Evolutionary conservation across 169 alveolate genomes (phyloP).

Genomic region (Plasmodium yoelii): DNA sequence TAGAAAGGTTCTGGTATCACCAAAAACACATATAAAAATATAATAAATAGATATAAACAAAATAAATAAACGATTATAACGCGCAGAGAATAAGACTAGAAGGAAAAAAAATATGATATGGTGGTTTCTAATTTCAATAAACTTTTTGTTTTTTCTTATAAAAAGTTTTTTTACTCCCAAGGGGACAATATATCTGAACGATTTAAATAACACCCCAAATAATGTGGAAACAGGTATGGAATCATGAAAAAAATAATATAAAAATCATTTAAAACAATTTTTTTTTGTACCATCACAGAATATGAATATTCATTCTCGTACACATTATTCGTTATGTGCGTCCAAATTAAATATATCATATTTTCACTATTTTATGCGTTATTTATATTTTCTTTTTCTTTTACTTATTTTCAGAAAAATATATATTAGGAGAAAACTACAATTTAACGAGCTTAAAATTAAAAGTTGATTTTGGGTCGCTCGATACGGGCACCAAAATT

Average conservation of each 20-base stretch:
- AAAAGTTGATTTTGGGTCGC: conserved; percentile 87
- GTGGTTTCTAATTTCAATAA: conserved; percentile 74
- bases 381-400: neutral
- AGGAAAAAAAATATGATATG: conserved; percentile 70
- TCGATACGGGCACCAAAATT: conserved; percentile 88
- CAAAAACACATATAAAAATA: neutral
- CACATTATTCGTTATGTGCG: neutral
- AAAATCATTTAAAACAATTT: neutral
- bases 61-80: neutral
- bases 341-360: neutral
- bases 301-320: neutral
- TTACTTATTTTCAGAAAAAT: conserved; percentile 19
- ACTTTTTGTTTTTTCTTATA: conserved; percentile 74
- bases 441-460: conserved; percentile 77
- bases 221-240: conserved; percentile 36
- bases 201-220: conserved; percentile 15
- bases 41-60: conserved; percentile 15
- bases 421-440: conserved; percentile 76
- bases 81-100: neutral
- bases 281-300: too few relatives aligned
- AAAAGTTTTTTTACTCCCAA: conserved; percentile 74
- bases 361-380: neutral
- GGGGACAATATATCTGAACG: conserved; percentile 39
- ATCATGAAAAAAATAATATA: neutral
- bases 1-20: too few relatives aligned